Evolutionary conservation across 371 early-diverging fungal species (phyloP), one percentile per base, ranked within the genome.

Genomic region (Aphelidium insulamus): DNA sequence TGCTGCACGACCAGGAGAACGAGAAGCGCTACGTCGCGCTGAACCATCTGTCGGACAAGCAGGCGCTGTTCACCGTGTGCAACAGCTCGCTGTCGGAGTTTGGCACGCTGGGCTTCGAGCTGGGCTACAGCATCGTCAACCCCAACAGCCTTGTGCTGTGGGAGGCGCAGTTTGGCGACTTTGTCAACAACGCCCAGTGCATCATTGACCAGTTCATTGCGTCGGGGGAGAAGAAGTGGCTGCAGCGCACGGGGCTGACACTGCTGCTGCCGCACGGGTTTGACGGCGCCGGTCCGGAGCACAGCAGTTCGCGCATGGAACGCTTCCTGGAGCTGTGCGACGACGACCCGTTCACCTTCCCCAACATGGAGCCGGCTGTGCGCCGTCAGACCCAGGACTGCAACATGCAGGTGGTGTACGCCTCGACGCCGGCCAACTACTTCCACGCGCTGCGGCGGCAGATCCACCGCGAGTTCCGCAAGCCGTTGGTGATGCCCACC

Each of bases 131-230:
- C 10, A 62, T 88, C 40, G 87, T 77, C 33, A 74, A 77, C 61
- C 91, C 92, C 33, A 74, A 87, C 50, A 65, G 83, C 27, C 68
- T 92, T 22, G 69, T 85, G 18, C 59, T 91, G 45, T 95, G 92
- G 92, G 95, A 95, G 58, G 95, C 88, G 16, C 95, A 94, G 64
- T 82, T 92, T 45, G 95, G 95, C 49, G 92, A 92, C 55, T 90
- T 91, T 52, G 80, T 80, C 54, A 95, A 91, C 67, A 78, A 63
- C 40, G 88, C 95, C 7, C 92, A 95, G 62, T 72, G 72, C 50
- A 92, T 94, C 43, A 78, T 92, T 44, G 95, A 94, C 51, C 90
- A 88, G 54, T 94, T 85, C 54, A 76, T 94, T 32, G 67, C 81
- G 9, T 64, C 82, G 31, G 95, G 91, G 38, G 95, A 94, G 55